Conservation (phyloP, 2,329 filamentous ascomycete genomes). For the Aspergillus tubingensis region DNA sequence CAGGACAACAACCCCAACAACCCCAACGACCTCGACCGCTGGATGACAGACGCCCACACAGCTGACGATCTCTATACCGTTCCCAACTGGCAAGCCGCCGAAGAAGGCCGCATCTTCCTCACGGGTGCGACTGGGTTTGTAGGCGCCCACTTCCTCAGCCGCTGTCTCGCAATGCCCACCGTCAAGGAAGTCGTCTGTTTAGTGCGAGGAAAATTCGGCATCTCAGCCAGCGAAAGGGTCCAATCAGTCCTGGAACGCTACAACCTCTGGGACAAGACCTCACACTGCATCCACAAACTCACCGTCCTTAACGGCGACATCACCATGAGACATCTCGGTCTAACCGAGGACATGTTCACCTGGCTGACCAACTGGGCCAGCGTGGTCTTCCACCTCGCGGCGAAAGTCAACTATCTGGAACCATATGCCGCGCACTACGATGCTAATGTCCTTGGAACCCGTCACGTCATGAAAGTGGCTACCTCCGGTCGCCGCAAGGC, state of each 20-base stretch:
- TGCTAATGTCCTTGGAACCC: conserved; percentile 71
- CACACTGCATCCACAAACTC: conserved; percentile 12
- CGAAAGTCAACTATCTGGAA: conserved; percentile 70
- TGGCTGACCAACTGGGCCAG: conserved; percentile 64
- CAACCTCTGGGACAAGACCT: conserved; percentile 6
- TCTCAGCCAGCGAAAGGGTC: conserved; percentile 5
- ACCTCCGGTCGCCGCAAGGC: conserved; percentile 35
- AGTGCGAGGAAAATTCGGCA: conserved; percentile 63
- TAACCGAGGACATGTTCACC: conserved; percentile 63
- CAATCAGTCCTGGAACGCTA: conserved; percentile 58
- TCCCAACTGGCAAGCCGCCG: conserved; percentile 5
- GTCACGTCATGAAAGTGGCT: conserved; percentile 71
- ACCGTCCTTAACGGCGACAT: conserved; percentile 59
- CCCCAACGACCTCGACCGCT: conserved; percentile 6
- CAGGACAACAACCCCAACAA: conserved; percentile 1
- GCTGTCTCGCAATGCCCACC: conserved; percentile 60
- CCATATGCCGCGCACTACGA: conserved; percentile 67
- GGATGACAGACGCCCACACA: neutral
- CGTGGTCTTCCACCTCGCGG: conserved; percentile 73
- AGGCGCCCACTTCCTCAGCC: conserved; percentile 72
- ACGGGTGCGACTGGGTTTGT: conserved; percentile 84
- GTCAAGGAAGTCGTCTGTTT: conserved; percentile 66
- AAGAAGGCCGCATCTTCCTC: conserved; percentile 39
- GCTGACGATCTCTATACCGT: conserved; percentile 1
- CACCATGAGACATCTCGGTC: conserved; percentile 65